A percentile compares a stretch with the other conserved stretches of the same genome.
Evolutionary conservation across 495 filamentous ascomycete genomes (phyloP).

Genomic region (Xylaria nigripes): DNA sequence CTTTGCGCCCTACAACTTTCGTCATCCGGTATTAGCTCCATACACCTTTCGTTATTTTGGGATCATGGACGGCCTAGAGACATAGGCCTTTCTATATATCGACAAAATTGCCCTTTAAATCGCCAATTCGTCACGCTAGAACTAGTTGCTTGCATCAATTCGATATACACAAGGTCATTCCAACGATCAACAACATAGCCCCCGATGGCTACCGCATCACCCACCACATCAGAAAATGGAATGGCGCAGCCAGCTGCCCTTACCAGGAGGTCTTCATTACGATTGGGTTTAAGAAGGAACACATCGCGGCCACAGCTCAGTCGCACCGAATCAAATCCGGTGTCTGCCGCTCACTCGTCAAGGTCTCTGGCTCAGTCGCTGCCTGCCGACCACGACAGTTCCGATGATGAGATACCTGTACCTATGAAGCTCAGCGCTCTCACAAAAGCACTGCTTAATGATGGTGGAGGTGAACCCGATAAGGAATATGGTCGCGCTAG

Average conservation of each 20-base stretch:
- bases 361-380: slow-evolving; percentile 17
- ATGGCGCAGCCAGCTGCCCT: slow-evolving; percentile 26
- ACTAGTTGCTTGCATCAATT: slow-evolving; percentile 5
- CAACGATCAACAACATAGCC: slow-evolving; percentile 6
- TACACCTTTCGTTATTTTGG: slow-evolving; percentile 12
- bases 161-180: slow-evolving; percentile 9
- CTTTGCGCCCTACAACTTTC: slow-evolving; percentile 22
- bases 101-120: slow-evolving; percentile 13
- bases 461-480: slow-evolving; percentile 43
- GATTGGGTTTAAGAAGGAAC: slow-evolving; percentile 35
- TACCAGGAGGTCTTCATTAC: slow-evolving; percentile 33
- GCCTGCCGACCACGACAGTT: slow-evolving; percentile 50
- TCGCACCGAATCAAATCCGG: slow-evolving; percentile 34
- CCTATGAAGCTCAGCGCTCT: slow-evolving; percentile 74
- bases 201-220: slow-evolving; percentile 30
- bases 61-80: slow-evolving; percentile 25
- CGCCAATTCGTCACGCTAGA: slow-evolving; percentile 21
- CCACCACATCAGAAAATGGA: slow-evolving; percentile 29
- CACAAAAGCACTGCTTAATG: slow-evolving; percentile 66
- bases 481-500: slow-evolving; percentile 55
- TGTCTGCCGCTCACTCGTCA: slow-evolving; percentile 14
- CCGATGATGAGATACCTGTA: slow-evolving; percentile 61
- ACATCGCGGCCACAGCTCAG: slow-evolving; percentile 25
- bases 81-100: slow-evolving; percentile 27
- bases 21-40: not conserved